Base-by-base conservation (phyloP, 768 basidiomycete genomes). In the Collybia sordida region DNA sequence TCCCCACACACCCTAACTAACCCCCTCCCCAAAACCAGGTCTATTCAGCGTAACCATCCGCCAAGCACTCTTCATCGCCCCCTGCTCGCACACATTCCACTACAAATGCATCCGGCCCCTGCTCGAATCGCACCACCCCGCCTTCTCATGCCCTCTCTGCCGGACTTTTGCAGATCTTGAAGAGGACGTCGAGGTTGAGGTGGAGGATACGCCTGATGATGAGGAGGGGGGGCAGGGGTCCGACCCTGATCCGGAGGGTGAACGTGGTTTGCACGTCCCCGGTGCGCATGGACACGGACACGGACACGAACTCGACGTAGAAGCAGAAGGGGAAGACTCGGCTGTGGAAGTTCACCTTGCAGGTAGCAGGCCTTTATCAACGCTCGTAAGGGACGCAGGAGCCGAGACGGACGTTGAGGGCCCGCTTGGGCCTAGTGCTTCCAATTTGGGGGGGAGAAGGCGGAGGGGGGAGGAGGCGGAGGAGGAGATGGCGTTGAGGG, bases 61-160 rank as follows among this genome's bases (percentile, higher is more conserved):
- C 54, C 96, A 99, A 69, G 90, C 93, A 0, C 82, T 98, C 42
- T 98, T 99, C 74, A 95, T 99, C 63, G 93, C 96, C 23, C 96
- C 96, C 0, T 99, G 96, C 70, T 94, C 92, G 1, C 96, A 99
- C 67, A 86, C 93, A 0, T 93, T 91, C 75, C 92, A 94, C 72
- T 93, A 91, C 81, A 98, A 98, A 69, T 98, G 96, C 66, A 94
- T 99, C 52, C 82, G 93, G 0, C 96, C 95, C 1, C 77, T 98
- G 9, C 78, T 98, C 37, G 81, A 90, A 57, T 70, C 80, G n/a
- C 93, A 98, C 68, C 85, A 94, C 59, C 92, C 95, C 0, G 89
- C 90, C 5, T 99, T 98, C 72, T 90, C 85, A 12, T 99, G 96
- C 61, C 96, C 96, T 0, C 80, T 99, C 6, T 99, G 96, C 67